Evolutionary conservation across 2,329 filamentous ascomycete species (phyloP), one percentile per base, ranked within the genome.

Genomic region (Neopestalotiopsis sp.): DNA sequence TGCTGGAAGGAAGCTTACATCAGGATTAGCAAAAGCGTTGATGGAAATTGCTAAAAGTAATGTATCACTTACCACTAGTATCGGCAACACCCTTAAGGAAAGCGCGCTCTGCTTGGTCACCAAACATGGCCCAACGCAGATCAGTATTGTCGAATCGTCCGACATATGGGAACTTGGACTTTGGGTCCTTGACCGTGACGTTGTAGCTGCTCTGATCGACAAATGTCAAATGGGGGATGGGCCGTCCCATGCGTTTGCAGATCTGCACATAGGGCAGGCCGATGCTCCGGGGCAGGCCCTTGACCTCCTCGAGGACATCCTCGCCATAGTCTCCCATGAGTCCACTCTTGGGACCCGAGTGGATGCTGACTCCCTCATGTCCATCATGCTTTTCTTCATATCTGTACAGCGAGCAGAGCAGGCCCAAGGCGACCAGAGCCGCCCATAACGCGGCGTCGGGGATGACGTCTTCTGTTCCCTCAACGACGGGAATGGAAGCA

Each of bases 161-260:
- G 0, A 86, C 77, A 67, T 88, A 88, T 2, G 86, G 86, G 57
- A 83, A 81, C 0, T 73, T 82, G 0, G 85, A 86, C 1, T 81
- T 85, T 1, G 81, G 79, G 67, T 88, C 84, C 28, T 80, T 79
- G 67, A 86, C 79, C 73, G 83, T 84, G 68, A 86, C 78, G 68
- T 88, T 88, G 74, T 86, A 86, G 0, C 84, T 86, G 1, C 84
- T 83, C 72, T 88, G 85, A 71, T 87, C 86, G 6, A 83, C 83
- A 70, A 88, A 87, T 0, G 84, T 84, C 14, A 87, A 79, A 71
- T 87, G 85, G 0, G 85, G 85, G 1, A 88, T 77, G 1, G 84
- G 79, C n/a, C 85, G 77, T 20, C 85, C 85, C 81, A 87, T 85
- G 0, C 85, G 80, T 28, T 82, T 81, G 0, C 83, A 86, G 17